Conservation (phyloP, 1,139 yeast species). For the Candida sp. region DNA sequence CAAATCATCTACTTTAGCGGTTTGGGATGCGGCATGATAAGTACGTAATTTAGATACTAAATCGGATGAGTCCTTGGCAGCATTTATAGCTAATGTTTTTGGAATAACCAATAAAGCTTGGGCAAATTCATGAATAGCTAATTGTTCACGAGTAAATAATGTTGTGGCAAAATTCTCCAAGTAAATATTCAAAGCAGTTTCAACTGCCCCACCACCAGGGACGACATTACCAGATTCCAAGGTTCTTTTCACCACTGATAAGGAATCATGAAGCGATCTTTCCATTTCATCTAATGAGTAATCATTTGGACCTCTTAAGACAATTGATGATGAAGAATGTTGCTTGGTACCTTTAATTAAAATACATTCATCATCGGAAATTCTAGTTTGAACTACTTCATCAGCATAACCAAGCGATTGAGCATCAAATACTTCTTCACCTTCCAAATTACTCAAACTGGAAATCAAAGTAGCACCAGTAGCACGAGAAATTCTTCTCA, state of each 20-base stretch:
- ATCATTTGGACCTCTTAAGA: slow-evolving; percentile 95
- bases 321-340: slow-evolving; percentile 88
- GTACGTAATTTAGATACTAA: slow-evolving; percentile 93
- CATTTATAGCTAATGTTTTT: slow-evolving; percentile 94
- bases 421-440: slow-evolving; percentile 94
- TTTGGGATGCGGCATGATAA: slow-evolving; percentile 94
- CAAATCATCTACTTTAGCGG: slow-evolving; percentile 73
- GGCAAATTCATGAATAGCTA: slow-evolving; percentile 98
- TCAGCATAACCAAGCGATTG: slow-evolving; percentile 88
- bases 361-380: slow-evolving; percentile 97
- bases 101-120: slow-evolving; percentile 87
- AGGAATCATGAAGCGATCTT: slow-evolving; percentile 91
- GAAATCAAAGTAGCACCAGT: slow-evolving; percentile 93
- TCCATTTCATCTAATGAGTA: slow-evolving; percentile 98
- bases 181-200: slow-evolving; percentile 91
- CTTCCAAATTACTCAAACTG: slow-evolving; percentile 90
- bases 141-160: slow-evolving; percentile 95
- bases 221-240: slow-evolving; percentile 93
- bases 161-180: slow-evolving; percentile 97
- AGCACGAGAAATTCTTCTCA: slow-evolving; percentile 95
- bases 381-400: slow-evolving; percentile 86
- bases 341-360: slow-evolving; percentile 91
- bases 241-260: slow-evolving; percentile 94
- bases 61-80: slow-evolving; percentile 96
- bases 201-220: slow-evolving; percentile 99